Conservation (phyloP, 208 protist species). For the Acanthamoeba divionensis region DNA sequence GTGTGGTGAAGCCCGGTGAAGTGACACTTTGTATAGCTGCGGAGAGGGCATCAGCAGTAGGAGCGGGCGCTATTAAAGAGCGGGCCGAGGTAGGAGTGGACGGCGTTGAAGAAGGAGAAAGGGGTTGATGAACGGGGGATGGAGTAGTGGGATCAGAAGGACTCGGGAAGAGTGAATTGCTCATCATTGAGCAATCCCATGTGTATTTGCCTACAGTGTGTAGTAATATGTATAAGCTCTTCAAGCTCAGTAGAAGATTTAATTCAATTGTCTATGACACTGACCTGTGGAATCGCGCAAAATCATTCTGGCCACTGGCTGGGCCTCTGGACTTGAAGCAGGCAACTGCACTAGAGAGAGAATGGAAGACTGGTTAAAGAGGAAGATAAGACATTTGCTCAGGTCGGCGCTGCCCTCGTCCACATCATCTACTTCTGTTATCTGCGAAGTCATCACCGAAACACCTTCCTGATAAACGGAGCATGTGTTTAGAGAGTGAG, state of each 20-base stretch:
- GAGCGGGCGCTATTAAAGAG: not conserved
- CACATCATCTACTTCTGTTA: not conserved
- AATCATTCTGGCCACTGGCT: not conserved
- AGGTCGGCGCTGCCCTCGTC: not conserved
- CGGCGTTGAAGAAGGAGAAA: not conserved
- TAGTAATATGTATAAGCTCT: too few relatives aligned
- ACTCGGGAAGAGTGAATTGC: not conserved
- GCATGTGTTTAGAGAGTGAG: too few relatives aligned
- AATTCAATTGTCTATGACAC: too few relatives aligned
- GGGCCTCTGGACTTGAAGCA: not conserved
- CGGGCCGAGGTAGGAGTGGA: not conserved
- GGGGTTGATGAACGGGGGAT: not conserved
- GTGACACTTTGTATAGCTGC: not conserved
- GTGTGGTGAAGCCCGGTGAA: not conserved
- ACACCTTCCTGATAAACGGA: too few relatives aligned
- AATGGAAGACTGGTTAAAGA: not conserved
- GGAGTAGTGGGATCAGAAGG: not conserved
- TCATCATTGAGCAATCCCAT: not conserved
- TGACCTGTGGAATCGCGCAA: constrained; percentile 37
- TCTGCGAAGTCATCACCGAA: not conserved
- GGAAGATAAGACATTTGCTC: not conserved
- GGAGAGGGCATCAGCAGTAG: not conserved
- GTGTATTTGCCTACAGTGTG: constrained; percentile 33
- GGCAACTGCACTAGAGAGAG: not conserved
- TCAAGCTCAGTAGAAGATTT: too few relatives aligned